Percentiles rank a stretch among this genome's conserved stretches.
Evolutionary conservation across 345 rosid species (phyloP).

Genomic region (Populus simonii): DNA sequence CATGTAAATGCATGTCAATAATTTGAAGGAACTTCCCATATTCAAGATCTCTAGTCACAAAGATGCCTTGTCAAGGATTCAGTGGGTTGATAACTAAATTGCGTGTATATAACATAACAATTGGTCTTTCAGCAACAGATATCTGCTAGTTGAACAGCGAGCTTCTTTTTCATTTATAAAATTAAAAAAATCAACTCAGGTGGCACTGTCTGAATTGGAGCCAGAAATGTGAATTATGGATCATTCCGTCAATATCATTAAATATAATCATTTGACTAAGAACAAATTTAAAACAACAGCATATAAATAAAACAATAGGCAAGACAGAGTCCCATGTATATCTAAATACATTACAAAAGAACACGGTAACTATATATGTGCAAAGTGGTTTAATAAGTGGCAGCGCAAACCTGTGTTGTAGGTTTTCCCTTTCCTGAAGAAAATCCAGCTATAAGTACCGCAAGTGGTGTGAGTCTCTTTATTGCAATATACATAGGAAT

Average conservation of each 20-base stretch:
- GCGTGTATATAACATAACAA: neutral
- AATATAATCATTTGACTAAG: neutral
- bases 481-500: conserved; percentile 98
- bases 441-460: conserved; percentile 70
- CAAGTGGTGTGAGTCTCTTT: conserved; percentile 93
- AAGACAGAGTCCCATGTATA: neutral
- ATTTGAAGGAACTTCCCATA: neutral
- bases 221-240: neutral
- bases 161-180: neutral
- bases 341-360: neutral
- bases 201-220: neutral
- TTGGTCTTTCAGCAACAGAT: neutral
- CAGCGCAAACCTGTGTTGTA: conserved; percentile 58
- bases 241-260: neutral
- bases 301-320: neutral
- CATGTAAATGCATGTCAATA: conserved; percentile 13
- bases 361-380: neutral
- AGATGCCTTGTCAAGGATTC: conserved; percentile 1
- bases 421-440: conserved; percentile 78
- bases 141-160: neutral
- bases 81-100: neutral
- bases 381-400: neutral
- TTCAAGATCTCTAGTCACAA: neutral
- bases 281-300: neutral
- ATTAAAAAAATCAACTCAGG: neutral